A percentile compares a stretch with the other conserved stretches of the same genome.
These are phyloP conservation scores for Aspergillus bridgeri DNA, from an alignment of 495 filamentous ascomycete species.

Conservation along the genomic window DNA sequence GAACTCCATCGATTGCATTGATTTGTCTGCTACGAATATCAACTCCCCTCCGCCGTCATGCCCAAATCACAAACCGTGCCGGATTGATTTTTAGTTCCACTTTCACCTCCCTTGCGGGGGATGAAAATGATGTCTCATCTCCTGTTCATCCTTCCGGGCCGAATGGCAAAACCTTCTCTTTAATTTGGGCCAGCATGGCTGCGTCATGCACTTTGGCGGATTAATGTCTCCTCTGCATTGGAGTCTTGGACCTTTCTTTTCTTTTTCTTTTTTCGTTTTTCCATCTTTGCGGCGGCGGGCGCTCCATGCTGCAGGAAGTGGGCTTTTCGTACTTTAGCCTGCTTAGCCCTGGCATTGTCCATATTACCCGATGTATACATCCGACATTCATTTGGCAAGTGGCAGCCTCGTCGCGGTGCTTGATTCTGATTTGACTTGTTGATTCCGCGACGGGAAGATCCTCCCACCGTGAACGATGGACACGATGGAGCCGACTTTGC, in stretches of 20 bases:
- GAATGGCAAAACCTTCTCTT: background rate
- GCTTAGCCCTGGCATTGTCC: conserved; percentile 4
- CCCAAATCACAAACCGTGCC: background rate
- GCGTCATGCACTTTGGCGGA: background rate
- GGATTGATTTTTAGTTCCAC: conserved; percentile 7
- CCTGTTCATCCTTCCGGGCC: background rate
- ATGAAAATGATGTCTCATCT: background rate
- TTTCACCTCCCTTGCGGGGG: conserved; percentile 1
- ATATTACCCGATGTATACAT: background rate
- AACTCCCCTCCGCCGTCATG: background rate
- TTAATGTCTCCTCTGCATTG: background rate
- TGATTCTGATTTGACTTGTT: background rate
- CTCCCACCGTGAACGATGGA: background rate
- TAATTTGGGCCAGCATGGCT: background rate
- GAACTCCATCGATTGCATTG: too few species aligned
- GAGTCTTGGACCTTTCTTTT: background rate
- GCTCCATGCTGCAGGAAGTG: background rate
- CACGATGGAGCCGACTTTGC: conserved; percentile 2
- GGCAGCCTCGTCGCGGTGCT: background rate
- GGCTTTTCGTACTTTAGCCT: background rate
- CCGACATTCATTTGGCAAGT: background rate
- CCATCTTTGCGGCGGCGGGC: too few species aligned
- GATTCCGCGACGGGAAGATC: background rate
- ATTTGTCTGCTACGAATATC: background rate
- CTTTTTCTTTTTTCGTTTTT: too few species aligned